Percentiles rank a stretch among this genome's conserved stretches.
Evolutionary conservation across 2,329 filamentous ascomycete genomes (phyloP).

Genomic region (Fusarium fracticaudum): DNA sequence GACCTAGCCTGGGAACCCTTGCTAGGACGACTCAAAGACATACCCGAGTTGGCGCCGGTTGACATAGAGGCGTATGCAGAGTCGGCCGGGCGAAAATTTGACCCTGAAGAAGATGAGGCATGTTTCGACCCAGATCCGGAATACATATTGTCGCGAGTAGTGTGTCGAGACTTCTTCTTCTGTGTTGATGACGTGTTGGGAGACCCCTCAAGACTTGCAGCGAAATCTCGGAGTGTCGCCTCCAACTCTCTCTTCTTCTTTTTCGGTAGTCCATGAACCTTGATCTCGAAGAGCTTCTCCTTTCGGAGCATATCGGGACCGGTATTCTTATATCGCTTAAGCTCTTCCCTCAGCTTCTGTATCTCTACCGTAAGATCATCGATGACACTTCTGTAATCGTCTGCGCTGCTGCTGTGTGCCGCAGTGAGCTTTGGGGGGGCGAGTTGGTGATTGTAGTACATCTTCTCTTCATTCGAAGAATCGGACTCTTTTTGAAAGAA

Average conservation of each 20-base stretch:
- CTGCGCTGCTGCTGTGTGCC: constrained; percentile 69
- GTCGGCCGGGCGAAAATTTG: constrained; percentile 63
- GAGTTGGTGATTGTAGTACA: constrained; percentile 37
- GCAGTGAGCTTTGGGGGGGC: constrained; percentile 45
- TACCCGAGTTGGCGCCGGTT: constrained; percentile 56
- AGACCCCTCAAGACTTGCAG: constrained; percentile 67
- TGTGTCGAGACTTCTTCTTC: constrained; percentile 54
- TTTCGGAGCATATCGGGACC: constrained; percentile 73
- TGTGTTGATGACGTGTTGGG: constrained; percentile 53
- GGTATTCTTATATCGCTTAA: constrained; percentile 75
- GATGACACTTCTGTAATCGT: constrained; percentile 84
- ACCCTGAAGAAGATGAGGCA: constrained; percentile 61
- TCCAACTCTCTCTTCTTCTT: constrained; percentile 82
- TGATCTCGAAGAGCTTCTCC: constrained; percentile 85
- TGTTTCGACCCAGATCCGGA: constrained; percentile 60
- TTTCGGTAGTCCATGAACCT: constrained; percentile 76
- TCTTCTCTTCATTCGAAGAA: constrained; percentile 59
- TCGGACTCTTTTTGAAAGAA: constrained; percentile 65
- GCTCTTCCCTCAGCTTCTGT: constrained; percentile 76
- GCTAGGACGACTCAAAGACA: constrained; percentile 51
- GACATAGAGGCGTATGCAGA: constrained; percentile 78
- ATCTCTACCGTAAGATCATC: constrained; percentile 89
- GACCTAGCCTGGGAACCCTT: constrained; percentile 51
- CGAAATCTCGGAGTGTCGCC: constrained; percentile 75
- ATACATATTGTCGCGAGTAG: constrained; percentile 51